These are phyloP conservation scores for Neurospora sp. DNA, from an alignment of 495 filamentous ascomycete genomes.

Conservation along the genomic window DNA sequence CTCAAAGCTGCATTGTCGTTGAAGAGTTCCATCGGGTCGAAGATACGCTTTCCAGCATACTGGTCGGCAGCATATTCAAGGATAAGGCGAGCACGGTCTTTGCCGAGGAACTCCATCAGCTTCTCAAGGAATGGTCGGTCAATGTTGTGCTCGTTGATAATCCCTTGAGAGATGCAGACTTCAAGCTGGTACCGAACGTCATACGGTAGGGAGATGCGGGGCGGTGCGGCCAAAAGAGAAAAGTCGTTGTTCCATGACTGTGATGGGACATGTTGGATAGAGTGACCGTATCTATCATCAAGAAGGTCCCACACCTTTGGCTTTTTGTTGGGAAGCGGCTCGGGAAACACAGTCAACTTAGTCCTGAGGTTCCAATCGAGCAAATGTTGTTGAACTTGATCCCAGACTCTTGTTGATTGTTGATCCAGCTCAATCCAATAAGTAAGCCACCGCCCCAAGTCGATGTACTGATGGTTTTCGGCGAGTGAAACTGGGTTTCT, in stretches of 20 bases:
- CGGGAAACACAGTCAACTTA: slow-evolving; percentile 23
- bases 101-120: slow-evolving; percentile 38
- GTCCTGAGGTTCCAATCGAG: slow-evolving; percentile 62
- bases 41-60: slow-evolving; percentile 41
- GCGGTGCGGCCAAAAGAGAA: slow-evolving; percentile 21
- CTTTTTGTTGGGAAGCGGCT: slow-evolving; percentile 8
- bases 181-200: slow-evolving; percentile 82
- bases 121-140: slow-evolving; percentile 50
- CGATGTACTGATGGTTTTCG: slow-evolving; percentile 49
- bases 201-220: slow-evolving; percentile 50
- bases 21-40: slow-evolving; percentile 70
- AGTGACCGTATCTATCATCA: slow-evolving; percentile 20
- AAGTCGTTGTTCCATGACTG: slow-evolving; percentile 18
- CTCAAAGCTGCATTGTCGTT: slow-evolving; percentile 32
- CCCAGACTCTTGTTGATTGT: slow-evolving; percentile 22
- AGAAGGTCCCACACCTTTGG: slow-evolving; percentile 49
- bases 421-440: slow-evolving; percentile 46
- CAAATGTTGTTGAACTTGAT: slow-evolving; percentile 42
- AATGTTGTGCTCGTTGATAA: slow-evolving; percentile 73
- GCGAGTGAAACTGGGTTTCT: slow-evolving; percentile 42
- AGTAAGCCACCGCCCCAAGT: slow-evolving; percentile 72
- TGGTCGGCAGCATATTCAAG: slow-evolving; percentile 32
- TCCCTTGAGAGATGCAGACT: slow-evolving; percentile 72
- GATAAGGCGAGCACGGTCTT: slow-evolving; percentile 25
- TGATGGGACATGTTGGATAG: neutral